Conservation (phyloP, 345 rosid genomes). For the Eutrema yunnanense region DNA sequence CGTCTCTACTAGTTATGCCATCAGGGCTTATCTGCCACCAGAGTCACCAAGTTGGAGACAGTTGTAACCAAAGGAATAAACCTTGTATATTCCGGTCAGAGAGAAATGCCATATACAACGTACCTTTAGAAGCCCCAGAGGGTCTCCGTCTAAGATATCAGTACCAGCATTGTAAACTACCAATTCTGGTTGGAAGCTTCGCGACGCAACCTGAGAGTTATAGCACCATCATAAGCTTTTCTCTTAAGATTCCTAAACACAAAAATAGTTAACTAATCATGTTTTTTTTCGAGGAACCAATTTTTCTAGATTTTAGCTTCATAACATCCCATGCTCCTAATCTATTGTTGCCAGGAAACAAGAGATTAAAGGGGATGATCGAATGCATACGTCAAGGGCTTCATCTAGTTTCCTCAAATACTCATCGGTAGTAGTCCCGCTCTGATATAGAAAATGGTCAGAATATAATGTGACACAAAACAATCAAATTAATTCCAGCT, state of each 20-base stretch:
- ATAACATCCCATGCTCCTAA: neutral
- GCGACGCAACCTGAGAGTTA: conserved; percentile 57
- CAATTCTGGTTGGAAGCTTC: conserved; percentile 66
- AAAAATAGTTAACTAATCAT: neutral
- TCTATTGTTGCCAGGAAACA: neutral
- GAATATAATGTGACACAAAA: neutral
- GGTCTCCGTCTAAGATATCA: conserved; percentile 94
- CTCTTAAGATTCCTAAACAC: neutral
- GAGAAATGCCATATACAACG: neutral
- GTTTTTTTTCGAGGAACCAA: neutral
- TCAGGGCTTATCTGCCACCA: conserved; percentile 65
- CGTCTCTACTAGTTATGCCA: conserved; percentile 74
- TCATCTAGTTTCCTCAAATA: conserved; percentile 73
- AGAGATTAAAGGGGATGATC: neutral
- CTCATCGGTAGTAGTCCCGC: conserved; percentile 69
- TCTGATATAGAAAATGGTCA: conserved; percentile 36
- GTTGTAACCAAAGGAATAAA: neutral
- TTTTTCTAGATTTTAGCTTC: neutral
- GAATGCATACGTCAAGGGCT: conserved; percentile 68
- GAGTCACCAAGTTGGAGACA: neutral
- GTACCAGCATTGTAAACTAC: conserved; percentile 94
- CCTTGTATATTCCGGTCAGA: neutral
- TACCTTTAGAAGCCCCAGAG: conserved; percentile 84
- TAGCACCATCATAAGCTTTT: neutral
- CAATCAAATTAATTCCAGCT: neutral